Evolutionary conservation across 2,329 filamentous ascomycete species (phyloP).

Genomic region (Mycogone perniciosa): DNA sequence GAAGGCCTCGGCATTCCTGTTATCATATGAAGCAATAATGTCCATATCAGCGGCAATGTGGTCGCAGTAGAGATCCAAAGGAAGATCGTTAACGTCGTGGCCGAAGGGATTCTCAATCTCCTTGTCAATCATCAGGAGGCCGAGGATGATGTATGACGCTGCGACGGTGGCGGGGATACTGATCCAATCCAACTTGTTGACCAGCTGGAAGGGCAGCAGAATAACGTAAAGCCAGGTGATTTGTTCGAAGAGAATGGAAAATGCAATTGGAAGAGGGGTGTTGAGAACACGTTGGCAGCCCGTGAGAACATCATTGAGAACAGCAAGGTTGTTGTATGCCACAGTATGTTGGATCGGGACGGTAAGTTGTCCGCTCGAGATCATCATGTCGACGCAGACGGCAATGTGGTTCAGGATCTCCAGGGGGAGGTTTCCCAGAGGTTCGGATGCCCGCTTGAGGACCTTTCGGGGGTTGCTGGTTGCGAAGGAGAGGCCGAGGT

Average conservation of each 20-base stretch:
- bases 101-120: slow-evolving; percentile 86
- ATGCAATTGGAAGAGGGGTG: slow-evolving; percentile 76
- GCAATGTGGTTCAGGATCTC: slow-evolving; percentile 72
- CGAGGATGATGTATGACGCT: slow-evolving; percentile 77
- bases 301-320: slow-evolving; percentile 65
- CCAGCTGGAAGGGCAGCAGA: slow-evolving; percentile 75
- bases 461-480: slow-evolving; percentile 71
- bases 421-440: slow-evolving; percentile 75
- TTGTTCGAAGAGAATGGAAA: slow-evolving; percentile 74
- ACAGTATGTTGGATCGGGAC: slow-evolving; percentile 54
- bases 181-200: slow-evolving; percentile 57
- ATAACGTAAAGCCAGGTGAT: slow-evolving; percentile 82
- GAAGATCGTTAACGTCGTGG: slow-evolving; percentile 74
- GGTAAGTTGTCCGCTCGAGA: slow-evolving; percentile 48
- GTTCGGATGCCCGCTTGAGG: slow-evolving; percentile 65
- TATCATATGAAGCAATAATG: slow-evolving; percentile 54
- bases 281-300: slow-evolving; percentile 73
- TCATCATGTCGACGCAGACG: slow-evolving; percentile 56
- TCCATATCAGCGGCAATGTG: slow-evolving; percentile 70
- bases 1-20: slow-evolving; percentile 26
- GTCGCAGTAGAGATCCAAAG: slow-evolving; percentile 68
- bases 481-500: slow-evolving; percentile 70
- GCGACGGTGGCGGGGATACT: slow-evolving; percentile 69
- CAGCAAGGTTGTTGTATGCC: slow-evolving; percentile 53
- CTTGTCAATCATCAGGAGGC: slow-evolving; percentile 64